Evolutionary conservation across 2,329 filamentous ascomycete species (phyloP).

Genomic region (Sporothrix schenckii): DNA sequence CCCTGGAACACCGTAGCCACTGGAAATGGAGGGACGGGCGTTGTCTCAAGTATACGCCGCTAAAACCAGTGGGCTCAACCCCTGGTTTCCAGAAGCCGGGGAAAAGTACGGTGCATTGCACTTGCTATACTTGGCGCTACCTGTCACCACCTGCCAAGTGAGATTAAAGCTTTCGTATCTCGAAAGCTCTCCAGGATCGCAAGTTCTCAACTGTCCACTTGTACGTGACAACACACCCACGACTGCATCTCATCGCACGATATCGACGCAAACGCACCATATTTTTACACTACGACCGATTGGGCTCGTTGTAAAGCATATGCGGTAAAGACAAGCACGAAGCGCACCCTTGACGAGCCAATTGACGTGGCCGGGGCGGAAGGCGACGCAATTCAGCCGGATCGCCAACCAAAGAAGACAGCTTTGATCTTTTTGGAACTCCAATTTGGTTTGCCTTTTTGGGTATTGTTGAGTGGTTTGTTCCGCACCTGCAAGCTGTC

Average conservation of each 20-base stretch:
- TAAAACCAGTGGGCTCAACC: constrained; percentile 25
- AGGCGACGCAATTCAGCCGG: constrained; percentile 30
- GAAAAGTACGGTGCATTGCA: constrained; percentile 12
- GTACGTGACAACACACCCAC: constrained; percentile 5
- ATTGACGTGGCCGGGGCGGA: constrained; percentile 18
- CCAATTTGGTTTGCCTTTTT: background rate
- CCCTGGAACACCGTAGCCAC: background rate
- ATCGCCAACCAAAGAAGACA: constrained; percentile 25
- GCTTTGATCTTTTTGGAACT: constrained; percentile 18
- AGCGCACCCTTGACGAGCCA: background rate
- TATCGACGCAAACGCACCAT: background rate
- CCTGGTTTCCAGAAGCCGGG: constrained; percentile 24
- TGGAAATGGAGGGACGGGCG: background rate
- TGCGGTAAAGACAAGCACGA: constrained; percentile 14
- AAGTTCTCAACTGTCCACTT: background rate
- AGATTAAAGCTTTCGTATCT: constrained; percentile 29
- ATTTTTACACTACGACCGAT: background rate
- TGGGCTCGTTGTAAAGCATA: too few relatives aligned
- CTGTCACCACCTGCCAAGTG: background rate
- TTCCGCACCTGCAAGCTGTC: constrained; percentile 36
- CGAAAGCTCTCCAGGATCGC: background rate
- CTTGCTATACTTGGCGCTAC: constrained; percentile 18
- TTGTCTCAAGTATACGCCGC: constrained; percentile 29
- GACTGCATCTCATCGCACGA: background rate
- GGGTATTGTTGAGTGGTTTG: background rate